These are phyloP conservation scores for Coniella lustricola DNA, from an alignment of 2,329 filamentous ascomycete genomes.

Conservation along the genomic window DNA sequence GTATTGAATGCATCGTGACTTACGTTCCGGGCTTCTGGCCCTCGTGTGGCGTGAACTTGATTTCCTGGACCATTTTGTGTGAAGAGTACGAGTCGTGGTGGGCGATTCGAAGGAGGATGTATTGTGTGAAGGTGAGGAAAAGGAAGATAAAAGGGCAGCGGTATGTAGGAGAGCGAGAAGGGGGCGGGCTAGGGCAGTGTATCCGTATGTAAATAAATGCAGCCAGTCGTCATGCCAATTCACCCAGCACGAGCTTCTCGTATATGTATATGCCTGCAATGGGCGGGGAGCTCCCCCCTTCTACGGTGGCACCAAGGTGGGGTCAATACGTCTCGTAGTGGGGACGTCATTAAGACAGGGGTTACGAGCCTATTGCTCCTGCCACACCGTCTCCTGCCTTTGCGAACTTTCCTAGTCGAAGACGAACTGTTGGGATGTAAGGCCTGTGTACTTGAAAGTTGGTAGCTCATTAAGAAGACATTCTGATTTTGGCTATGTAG, in stretches of 20 bases:
- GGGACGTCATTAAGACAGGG: conserved; percentile 4
- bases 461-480: no score
- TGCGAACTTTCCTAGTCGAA: not conserved
- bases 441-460: no score
- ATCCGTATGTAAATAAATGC: conserved; percentile 6
- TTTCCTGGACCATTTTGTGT: conserved; percentile 65
- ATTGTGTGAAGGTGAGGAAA: not conserved
- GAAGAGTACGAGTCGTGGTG: conserved; percentile 16
- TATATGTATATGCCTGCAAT: no score
- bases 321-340: not conserved
- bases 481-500: no score
- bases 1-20: conserved; percentile 46
- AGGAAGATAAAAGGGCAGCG: no score
- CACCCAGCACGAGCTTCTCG: not conserved
- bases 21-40: conserved; percentile 99
- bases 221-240: not conserved
- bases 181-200: not conserved
- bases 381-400: not conserved
- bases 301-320: not conserved
- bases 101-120: conserved; percentile 16
- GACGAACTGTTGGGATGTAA: no score
- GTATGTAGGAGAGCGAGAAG: not conserved
- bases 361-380: not conserved
- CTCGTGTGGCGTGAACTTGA: conserved; percentile 76
- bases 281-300: not conserved